Conservation (phyloP, 2,329 filamentous ascomycete genomes). For the Leptographium galeiforme region DNA sequence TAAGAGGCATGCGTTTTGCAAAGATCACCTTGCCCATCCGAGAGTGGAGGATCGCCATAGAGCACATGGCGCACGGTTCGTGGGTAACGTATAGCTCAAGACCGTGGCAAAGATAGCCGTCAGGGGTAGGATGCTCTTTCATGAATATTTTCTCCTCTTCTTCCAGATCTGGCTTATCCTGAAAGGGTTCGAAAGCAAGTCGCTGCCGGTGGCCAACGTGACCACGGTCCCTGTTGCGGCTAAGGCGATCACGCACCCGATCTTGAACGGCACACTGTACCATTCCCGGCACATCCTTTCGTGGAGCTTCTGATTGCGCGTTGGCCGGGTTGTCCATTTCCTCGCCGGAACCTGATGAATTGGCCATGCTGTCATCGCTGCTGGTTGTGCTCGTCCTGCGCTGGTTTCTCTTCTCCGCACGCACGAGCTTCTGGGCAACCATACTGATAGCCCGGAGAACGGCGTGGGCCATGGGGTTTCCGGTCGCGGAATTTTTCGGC, state of each 20-base stretch:
- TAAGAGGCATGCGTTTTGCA: slow-evolving; percentile 61
- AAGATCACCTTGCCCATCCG: slow-evolving; percentile 81
- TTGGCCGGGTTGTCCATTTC: slow-evolving; percentile 16
- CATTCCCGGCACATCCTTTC: background rate
- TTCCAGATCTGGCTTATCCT: slow-evolving; percentile 53
- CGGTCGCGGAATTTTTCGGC: slow-evolving; percentile 31
- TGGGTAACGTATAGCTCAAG: slow-evolving; percentile 91
- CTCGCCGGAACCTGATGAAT: background rate
- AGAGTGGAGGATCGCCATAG: slow-evolving; percentile 91
- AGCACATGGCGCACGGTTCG: slow-evolving; percentile 93
- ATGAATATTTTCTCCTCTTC: slow-evolving; percentile 51
- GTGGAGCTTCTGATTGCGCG: background rate
- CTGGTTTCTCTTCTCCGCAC: slow-evolving; percentile 32
- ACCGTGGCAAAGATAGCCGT: slow-evolving; percentile 87
- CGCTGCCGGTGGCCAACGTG: slow-evolving; percentile 19
- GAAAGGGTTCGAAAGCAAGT: slow-evolving; percentile 49
- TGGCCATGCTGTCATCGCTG: background rate
- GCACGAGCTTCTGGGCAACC: slow-evolving; percentile 56
- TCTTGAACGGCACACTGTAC: slow-evolving; percentile 12
- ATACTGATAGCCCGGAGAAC: slow-evolving; percentile 71
- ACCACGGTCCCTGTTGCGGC: slow-evolving; percentile 11
- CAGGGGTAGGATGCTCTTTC: slow-evolving; percentile 51
- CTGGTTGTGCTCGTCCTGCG: background rate
- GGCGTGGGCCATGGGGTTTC: slow-evolving; percentile 67
- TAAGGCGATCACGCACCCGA: slow-evolving; percentile 11